Conservation (phyloP, 495 filamentous ascomycete genomes). For the Aspergillus leporis region DNA sequence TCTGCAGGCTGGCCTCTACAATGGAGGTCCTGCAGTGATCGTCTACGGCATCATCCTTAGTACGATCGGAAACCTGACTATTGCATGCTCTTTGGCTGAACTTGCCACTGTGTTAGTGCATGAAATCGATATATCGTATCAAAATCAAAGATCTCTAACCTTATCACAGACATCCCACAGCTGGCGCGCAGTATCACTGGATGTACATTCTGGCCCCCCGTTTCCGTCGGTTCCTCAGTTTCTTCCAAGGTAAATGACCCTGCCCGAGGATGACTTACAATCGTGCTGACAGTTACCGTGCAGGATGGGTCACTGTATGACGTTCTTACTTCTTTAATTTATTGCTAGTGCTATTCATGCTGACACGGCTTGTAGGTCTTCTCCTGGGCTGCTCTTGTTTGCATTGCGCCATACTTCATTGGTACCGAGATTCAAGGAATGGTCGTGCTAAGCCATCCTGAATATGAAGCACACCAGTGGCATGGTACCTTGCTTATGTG, state of each 20-base stretch:
- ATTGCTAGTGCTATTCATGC: slow-evolving; percentile 42
- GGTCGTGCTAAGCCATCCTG: slow-evolving; percentile 42
- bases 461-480: slow-evolving; percentile 43
- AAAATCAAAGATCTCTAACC: background rate
- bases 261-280: slow-evolving; percentile 22
- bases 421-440: slow-evolving; percentile 50
- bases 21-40: slow-evolving; percentile 32
- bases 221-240: slow-evolving; percentile 42
- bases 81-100: slow-evolving; percentile 32
- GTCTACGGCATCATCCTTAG: slow-evolving; percentile 34
- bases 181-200: slow-evolving; percentile 51
- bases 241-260: slow-evolving; percentile 40
- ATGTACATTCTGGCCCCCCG: slow-evolving; percentile 42
- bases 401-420: slow-evolving; percentile 49
- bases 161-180: slow-evolving; percentile 29
- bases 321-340: no score
- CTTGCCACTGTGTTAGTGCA: slow-evolving; percentile 38
- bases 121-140: background rate
- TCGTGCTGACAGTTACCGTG: background rate
- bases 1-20: slow-evolving; percentile 29
- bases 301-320: slow-evolving; percentile 35
- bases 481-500: slow-evolving; percentile 52
- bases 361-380: slow-evolving; percentile 35
- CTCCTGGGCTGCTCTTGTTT: slow-evolving; percentile 46
- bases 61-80: slow-evolving; percentile 26